Evolutionary conservation across 2,329 filamentous ascomycete genomes (phyloP), one percentile per base, ranked within the genome.

Genomic region (Chaetomiaceae sp.): DNA sequence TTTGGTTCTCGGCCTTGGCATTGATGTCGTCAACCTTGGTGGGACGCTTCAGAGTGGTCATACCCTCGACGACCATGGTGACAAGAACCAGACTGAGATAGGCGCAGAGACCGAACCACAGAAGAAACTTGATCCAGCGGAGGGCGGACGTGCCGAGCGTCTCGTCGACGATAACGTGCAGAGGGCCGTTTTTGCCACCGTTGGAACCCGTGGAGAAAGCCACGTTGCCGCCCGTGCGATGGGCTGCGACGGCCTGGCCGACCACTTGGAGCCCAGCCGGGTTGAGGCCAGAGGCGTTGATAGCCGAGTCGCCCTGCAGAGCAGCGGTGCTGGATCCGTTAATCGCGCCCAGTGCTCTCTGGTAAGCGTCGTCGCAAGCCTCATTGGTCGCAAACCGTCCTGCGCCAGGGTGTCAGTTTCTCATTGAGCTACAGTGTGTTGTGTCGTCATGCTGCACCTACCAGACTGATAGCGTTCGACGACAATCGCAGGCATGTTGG

Each of bases 141-240:
- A 96, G 96, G 54, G 96, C 77, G 27, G 80, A 78, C 56, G 81
- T 83, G 49, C 87, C 83, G 46, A 87, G 77, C 14, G 89, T 89
- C 68, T 99, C 93, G 62, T 97, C 91, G 5, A 99, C 89, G 12
- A 97, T 87, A 37, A 99, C 93, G 65, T 97, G 91, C 23, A 99
- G 80, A n/a, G 92, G 92, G 41, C 87, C 83, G 33, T 85, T 84
- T 70, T 91, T 95, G 23, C 77, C 79, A 30, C 90, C 90, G 43
- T 77, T 80, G 89, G 90, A 25, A 68, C 68, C 53, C 71, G 70
- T 51, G 70, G 75, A 70, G 19, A 75, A 68, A 8, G 83, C 78
- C 53, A 87, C 71, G 63, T 86, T 86, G 38, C 81, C 81, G 47
- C 86, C 87, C 45, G 79, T 76, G 44, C 78, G 78, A 44, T 82